Base-by-base conservation (phyloP, 768 basidiomycete species). In the Boletellus sp. region DNA sequence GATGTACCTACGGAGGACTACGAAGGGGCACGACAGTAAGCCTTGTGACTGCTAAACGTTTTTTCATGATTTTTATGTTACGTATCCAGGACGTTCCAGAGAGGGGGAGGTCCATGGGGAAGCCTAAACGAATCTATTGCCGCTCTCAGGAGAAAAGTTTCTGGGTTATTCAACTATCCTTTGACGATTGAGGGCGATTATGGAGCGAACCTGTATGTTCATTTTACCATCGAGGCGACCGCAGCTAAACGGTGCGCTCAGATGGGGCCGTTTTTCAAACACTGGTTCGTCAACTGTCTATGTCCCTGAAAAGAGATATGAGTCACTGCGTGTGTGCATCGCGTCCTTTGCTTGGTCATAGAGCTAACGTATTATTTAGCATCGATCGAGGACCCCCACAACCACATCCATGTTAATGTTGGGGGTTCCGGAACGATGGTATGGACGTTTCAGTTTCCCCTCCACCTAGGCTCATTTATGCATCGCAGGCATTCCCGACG, bases 341-440 rank as follows among this genome's bases (percentile, higher is more conserved):
- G 28, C 11, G 7, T 11, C 28, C 28, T 28, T 28, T 28, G 8
- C 28, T 11, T 28, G 9, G 28, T 11, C 11, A 11, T 28, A 28
- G 28, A 11, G 28, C 31, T 57, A 5, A 61, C 15, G 0, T 42
- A 0, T 40, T 15, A 15, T 24, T 5, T 38, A 60, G 59, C 55
- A 3, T 58, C 59, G 11, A 1, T 60, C 13, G 59, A 60, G 37
- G 59, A 61, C 33, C 22, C 59, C 31, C 59, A 60, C 1, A 60
- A 60, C 47, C 47, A 38, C 50, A 33, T 61, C 4, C 59, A 60
- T 45, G 24, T 60, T 9, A 45, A 60, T 24, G 38, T 20, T 11
- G 59, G 59, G 0, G 59, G 59, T n/a, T 50, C 51, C 15, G 59
- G 59, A 11, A 6, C 39, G 1, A 61, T 60, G 59, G 59, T 60